Conservation (phyloP, 2,329 filamentous ascomycete species). For the Chrysoporthe puriensis region DNA sequence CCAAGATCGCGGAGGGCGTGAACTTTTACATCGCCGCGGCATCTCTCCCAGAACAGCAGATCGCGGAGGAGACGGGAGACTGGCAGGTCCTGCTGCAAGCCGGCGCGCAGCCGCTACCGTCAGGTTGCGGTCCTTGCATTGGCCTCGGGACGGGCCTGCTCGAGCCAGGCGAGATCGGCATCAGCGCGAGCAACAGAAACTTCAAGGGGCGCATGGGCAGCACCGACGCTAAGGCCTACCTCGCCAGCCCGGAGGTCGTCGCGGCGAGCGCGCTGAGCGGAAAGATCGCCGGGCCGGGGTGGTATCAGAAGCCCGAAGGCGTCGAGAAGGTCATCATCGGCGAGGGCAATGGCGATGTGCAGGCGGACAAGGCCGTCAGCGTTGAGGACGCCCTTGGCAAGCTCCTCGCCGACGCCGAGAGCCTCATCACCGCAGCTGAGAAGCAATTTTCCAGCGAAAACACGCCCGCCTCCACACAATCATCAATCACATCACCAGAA, state of each 20-base stretch:
- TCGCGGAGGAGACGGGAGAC: slow-evolving; percentile 78
- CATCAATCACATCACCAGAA: background rate
- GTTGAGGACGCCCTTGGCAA: slow-evolving; percentile 74
- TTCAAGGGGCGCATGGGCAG: slow-evolving; percentile 92
- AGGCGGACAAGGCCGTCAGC: slow-evolving; percentile 66
- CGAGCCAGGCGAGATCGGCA: slow-evolving; percentile 83
- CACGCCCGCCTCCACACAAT: background rate
- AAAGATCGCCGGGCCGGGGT: slow-evolving; percentile 73
- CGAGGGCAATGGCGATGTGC: slow-evolving; percentile 69
- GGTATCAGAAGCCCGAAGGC: slow-evolving; percentile 72
- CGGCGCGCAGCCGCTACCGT: slow-evolving; percentile 69
- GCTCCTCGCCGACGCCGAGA: slow-evolving; percentile 70
- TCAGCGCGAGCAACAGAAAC: slow-evolving; percentile 83
- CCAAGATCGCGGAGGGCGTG: slow-evolving; percentile 76
- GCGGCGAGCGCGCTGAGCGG: slow-evolving; percentile 82
- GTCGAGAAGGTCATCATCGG: slow-evolving; percentile 70
- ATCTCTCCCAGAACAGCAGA: slow-evolving; percentile 74
- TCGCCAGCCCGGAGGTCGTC: slow-evolving; percentile 88
- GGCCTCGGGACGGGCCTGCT: slow-evolving; percentile 79
- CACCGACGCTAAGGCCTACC: slow-evolving; percentile 78
- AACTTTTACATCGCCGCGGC: slow-evolving; percentile 90
- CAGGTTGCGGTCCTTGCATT: slow-evolving; percentile 82
- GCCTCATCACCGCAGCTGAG: slow-evolving; percentile 59
- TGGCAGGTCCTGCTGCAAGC: slow-evolving; percentile 82
- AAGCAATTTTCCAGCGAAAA: slow-evolving; percentile 36